Evolutionary conservation across 2,329 filamentous ascomycete species (phyloP), one percentile per base, ranked within the genome.

Genomic region (Herpotrichia juniperi): DNA sequence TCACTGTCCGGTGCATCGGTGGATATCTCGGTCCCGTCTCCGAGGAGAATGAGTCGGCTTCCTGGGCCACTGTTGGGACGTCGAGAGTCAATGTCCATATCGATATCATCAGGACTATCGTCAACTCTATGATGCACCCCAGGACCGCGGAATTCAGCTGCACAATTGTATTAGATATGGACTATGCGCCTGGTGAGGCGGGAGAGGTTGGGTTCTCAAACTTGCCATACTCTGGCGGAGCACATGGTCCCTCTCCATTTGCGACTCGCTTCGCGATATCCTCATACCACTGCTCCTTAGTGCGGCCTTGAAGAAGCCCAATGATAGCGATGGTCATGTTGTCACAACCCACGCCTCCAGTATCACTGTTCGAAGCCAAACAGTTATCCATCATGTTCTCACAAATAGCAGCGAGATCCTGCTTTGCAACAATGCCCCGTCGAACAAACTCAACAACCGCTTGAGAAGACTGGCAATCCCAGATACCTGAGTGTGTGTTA

Each of bases 361-460:
- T 97, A 78, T 99, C 94, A 62, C 93, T 96, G 83, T 96, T 97
- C 56, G 93, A 96, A 34, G 94, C 93, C 61, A 99, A 83, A 74
- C 94, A 99, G 80, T 97, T 99, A 81, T 99, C 93, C 94, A 99
- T 99, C 91, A 99, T 96, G 80, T 99, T 99, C 79, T 99, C 94
- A 76, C 93, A 97, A 68, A 99, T 97, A 74, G 90, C 90, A 50
- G 93, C 87, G 46, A 99, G 84, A 44, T 96, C 90, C 78, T 99
- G 94, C 81, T 96, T 96, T 46, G 93, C 93, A 44, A 92, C 93
- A 74, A 99, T 96, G 51, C 94, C 94, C 71, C 94, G 89, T 74
- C 94, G 86, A 59, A 97, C 94, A 72, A 99, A 99, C 76, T 99
- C 94, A 63, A 97, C 81, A 28, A 99, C 94, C 32, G 93, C 91